A percentile compares a stretch with the other conserved stretches of the same genome.
phyloP scores from a whole-genome alignment of 176 grass and related monocot genomes.

The Oryza officinalis region DNA sequence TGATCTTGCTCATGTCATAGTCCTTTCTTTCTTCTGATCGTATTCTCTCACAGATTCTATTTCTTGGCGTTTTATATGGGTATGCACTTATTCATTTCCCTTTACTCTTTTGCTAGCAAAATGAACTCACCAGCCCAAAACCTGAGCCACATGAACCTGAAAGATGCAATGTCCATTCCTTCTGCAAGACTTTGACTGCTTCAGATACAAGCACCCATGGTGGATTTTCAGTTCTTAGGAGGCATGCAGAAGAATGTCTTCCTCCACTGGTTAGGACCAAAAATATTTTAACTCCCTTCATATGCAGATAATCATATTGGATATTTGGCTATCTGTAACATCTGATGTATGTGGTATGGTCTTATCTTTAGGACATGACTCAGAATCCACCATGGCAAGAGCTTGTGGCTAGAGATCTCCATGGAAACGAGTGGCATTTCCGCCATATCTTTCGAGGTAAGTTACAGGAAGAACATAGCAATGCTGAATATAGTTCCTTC shows the following conservation, averaged over 20 bases:
- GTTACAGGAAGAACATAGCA: neutral
- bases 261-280: slow-evolving; percentile 59
- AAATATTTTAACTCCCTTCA: slow-evolving; percentile 3
- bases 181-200: slow-evolving; percentile 87
- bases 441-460: slow-evolving; percentile 89
- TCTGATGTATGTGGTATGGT: neutral
- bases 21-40: neutral
- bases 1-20: neutral
- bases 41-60: slow-evolving; percentile 6
- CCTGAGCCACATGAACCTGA: slow-evolving; percentile 40
- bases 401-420: slow-evolving; percentile 72
- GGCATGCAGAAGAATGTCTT: slow-evolving; percentile 80
- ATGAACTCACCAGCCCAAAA: slow-evolving; percentile 46
- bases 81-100: slow-evolving; percentile 26
- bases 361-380: slow-evolving; percentile 68
- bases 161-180: slow-evolving; percentile 57
- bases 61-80: neutral
- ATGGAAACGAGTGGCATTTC: slow-evolving; percentile 85
- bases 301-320: neutral
- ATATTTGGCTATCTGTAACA: slow-evolving; percentile 7
- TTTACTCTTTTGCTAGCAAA: slow-evolving; percentile 33
- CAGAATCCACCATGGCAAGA: slow-evolving; percentile 83
- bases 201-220: slow-evolving; percentile 89
- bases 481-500: neutral
- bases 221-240: slow-evolving; percentile 77